phyloP scores from a whole-genome alignment of 768 basidiomycete species.

The Imleria badia region DNA sequence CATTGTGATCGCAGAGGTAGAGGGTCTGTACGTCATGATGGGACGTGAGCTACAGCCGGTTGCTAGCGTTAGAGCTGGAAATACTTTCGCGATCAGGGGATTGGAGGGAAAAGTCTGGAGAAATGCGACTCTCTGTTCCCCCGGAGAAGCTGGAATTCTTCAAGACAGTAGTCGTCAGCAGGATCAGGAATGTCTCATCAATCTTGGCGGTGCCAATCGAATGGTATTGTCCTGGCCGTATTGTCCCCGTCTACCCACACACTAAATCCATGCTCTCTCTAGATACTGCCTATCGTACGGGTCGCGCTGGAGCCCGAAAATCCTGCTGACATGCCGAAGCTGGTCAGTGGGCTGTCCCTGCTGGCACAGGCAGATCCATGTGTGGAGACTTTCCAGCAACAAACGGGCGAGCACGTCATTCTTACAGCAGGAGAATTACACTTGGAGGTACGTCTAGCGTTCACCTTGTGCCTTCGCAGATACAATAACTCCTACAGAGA shows the following conservation, averaged over 20 bases:
- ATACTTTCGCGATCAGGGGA: slow-evolving; percentile 91
- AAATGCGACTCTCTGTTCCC: slow-evolving; percentile 85
- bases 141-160: slow-evolving; percentile 44
- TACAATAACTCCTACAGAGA: slow-evolving; percentile 49
- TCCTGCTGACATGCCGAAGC: slow-evolving; percentile 85
- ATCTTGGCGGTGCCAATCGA: slow-evolving; percentile 71
- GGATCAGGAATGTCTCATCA: slow-evolving; percentile 61
- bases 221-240: slow-evolving; percentile 42
- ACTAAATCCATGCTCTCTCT: slow-evolving; percentile 2
- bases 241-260: background rate
- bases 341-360: slow-evolving; percentile 83
- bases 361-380: slow-evolving; percentile 96
- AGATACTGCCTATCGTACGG: slow-evolving; percentile 91
- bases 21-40: slow-evolving; percentile 95
- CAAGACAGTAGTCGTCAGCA: slow-evolving; percentile 33
- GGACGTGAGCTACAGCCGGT: slow-evolving; percentile 90
- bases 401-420: slow-evolving; percentile 97
- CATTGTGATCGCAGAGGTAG: slow-evolving; percentile 58
- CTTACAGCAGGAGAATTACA: slow-evolving; percentile 95
- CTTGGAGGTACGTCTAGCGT: slow-evolving; percentile 64
- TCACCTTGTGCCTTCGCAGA: background rate
- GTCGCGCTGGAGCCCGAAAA: slow-evolving; percentile 87
- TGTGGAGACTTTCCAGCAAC: slow-evolving; percentile 95
- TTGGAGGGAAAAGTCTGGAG: slow-evolving; percentile 88
- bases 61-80: slow-evolving; percentile 81